phyloP scores from a whole-genome alignment of 1,284 basidiomycete genomes.

The Hypsizygus ulmarius region DNA sequence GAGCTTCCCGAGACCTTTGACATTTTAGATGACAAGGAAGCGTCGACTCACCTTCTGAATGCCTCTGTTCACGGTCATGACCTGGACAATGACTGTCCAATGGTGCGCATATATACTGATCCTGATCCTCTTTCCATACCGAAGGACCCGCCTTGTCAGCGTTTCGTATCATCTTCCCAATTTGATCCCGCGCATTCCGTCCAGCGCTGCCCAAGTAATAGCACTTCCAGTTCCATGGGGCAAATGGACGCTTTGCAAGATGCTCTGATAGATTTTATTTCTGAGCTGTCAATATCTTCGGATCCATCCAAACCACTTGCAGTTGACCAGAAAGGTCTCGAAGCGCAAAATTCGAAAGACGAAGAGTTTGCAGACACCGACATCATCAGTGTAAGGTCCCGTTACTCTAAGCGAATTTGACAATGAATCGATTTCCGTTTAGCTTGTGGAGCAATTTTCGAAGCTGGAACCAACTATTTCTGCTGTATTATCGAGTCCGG shows the following conservation, averaged over 20 bases:
- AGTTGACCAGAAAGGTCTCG: too few species aligned
- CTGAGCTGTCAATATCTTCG: too few species aligned
- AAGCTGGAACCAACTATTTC: slow-evolving; percentile 5
- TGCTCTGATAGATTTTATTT: too few species aligned
- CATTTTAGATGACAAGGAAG: slow-evolving; percentile 11
- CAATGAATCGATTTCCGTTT: neutral
- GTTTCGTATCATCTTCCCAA: too few species aligned
- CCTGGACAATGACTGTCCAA: slow-evolving; percentile 4
- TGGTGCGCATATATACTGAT: slow-evolving; percentile 25
- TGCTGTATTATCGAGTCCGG: slow-evolving; percentile 5
- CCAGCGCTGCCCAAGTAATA: too few species aligned
- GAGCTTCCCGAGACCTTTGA: slow-evolving; percentile 23
- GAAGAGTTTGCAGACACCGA: too few species aligned
- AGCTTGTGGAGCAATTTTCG: slow-evolving; percentile 8
- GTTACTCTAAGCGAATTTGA: neutral
- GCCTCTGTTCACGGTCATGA: neutral
- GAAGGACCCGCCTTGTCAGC: too few species aligned
- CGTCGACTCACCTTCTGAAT: slow-evolving; percentile 7
- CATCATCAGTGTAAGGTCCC: neutral
- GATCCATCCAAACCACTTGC: too few species aligned
- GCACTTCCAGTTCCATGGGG: too few species aligned
- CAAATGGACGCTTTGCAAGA: too few species aligned
- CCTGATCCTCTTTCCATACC: neutral
- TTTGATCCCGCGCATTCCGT: too few species aligned
- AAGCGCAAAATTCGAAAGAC: too few species aligned